Conservation (phyloP, 2,329 filamentous ascomycete genomes). For the Westerdykella aurantiaca region DNA sequence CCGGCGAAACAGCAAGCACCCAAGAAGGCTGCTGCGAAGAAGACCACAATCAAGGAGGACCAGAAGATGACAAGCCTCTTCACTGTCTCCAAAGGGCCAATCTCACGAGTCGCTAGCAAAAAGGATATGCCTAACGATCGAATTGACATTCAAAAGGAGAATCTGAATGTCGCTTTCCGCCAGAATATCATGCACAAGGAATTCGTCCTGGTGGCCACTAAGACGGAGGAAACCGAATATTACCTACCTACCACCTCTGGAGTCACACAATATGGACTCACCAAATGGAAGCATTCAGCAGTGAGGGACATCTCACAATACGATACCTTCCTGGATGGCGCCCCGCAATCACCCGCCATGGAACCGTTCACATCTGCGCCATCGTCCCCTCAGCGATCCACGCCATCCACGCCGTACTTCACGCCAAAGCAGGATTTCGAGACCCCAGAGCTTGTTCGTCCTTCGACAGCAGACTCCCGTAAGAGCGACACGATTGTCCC, state of each 20-base stretch:
- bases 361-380: neutral
- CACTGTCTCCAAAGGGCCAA: neutral
- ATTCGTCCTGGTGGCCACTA: no score
- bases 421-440: neutral
- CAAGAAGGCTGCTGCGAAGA: constrained; percentile 21
- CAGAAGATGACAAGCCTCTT: neutral
- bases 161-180: no score
- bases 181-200: no score
- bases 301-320: neutral
- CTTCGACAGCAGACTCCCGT: no score
- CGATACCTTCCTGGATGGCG: neutral
- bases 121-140: no score
- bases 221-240: no score
- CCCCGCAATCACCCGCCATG: neutral
- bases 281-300: neutral
- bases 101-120: no score
- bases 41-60: neutral
- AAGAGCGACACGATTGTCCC: no score
- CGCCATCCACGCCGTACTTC: neutral
- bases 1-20: constrained; percentile 3
- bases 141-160: no score
- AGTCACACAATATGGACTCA: no score
- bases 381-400: neutral
- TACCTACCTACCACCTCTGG: no score
- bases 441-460: neutral